Base-by-base conservation (phyloP, 352 stramenopile species). In the Phytopythium sindhum region DNA sequence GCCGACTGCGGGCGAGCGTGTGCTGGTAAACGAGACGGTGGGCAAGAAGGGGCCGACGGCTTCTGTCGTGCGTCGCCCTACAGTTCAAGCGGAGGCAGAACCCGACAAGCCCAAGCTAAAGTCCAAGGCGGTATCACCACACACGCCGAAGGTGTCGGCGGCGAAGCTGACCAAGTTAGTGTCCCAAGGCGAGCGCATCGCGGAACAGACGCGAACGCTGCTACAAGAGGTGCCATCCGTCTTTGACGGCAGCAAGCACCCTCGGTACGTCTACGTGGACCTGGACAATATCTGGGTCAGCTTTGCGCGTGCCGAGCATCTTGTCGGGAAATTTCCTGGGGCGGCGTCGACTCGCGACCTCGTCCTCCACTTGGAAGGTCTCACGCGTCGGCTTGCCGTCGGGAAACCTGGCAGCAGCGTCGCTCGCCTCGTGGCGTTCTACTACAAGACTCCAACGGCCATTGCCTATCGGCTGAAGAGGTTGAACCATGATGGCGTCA, bases 271-370 rank as follows among this genome's bases (percentile, higher is more conserved):
- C 31, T 59, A 48, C 35, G 35, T 59, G 3, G 53, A 59, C 31
- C 31, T 59, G 33, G 53, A 59, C 33, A 59, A 59, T 21, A 59
- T 59, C 14, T 59, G 53, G 53, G 9, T 59, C 31, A 59, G 53
- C 33, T 59, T 59, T 11, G 14, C 31, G 11, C 17, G n/a, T 0
- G 53, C 53, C 6, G 31, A 59, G 19, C 53, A 59, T n/a, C 5
- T 59, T 7, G 19, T 59, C 21, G 26, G 31, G 8, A 42, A 59
- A 10, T 59, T 24, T n/a, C 53, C 53, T 33, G 29, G 53, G 0
- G 53, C 33, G 7, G 53, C 15, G 39, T 59, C 53, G 29, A 59
- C 53, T 4, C 29, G 31, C 0, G 53, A 59, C 1, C 31, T 59
- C 21, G 12, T 59, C n/a, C 33, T 59, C n/a, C 21, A 59, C 31